Conservation (phyloP, 169 alveolate genomes). For the Plasmodium gallinaceum region DNA sequence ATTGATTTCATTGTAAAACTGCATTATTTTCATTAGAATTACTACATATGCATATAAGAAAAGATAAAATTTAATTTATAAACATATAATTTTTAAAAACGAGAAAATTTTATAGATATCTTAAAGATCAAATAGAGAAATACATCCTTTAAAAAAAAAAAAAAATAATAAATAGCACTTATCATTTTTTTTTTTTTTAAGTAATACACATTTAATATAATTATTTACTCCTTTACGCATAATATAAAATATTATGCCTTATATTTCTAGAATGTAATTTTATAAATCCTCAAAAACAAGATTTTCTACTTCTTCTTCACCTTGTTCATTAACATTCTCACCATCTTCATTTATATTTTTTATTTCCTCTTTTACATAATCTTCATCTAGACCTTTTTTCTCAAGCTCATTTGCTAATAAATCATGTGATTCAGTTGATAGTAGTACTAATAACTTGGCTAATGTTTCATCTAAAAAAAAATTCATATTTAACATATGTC, state of each 20-base stretch:
- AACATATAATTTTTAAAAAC: too few species aligned
- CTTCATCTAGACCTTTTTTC: constrained; percentile 37
- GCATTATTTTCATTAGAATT: too few species aligned
- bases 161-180: too few species aligned
- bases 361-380: constrained; percentile 37
- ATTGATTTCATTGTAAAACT: too few species aligned
- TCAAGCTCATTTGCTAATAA: constrained; percentile 40
- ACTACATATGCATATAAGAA: too few species aligned
- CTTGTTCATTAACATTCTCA: constrained; percentile 17
- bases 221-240: too few species aligned
- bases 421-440: constrained; percentile 35
- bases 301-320: constrained; percentile 55
- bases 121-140: background rate
- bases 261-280: background rate
- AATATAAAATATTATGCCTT: too few species aligned
- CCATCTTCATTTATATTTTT: constrained; percentile 46
- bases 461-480: constrained; percentile 49
- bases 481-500: background rate
- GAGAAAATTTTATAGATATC: too few species aligned
- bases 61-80: too few species aligned
- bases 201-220: too few species aligned
- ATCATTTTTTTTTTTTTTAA: too few species aligned
- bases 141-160: too few species aligned
- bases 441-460: constrained; percentile 20
- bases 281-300: constrained; percentile 45